Evolutionary conservation across 805 yeast genomes (phyloP).

Genomic region (Saccharomycopsis babjevae): DNA sequence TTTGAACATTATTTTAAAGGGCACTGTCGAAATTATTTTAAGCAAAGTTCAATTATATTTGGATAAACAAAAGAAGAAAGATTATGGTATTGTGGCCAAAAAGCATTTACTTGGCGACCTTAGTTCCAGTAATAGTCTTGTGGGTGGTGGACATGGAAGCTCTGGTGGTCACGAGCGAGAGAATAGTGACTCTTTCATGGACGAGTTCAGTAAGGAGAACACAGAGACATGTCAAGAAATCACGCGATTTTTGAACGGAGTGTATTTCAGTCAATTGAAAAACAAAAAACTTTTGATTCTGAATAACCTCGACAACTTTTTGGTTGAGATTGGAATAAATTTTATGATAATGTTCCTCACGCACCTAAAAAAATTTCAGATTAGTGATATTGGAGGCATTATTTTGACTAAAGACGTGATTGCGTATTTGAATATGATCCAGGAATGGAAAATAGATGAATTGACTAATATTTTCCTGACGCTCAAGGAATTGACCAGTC

Average conservation of each 20-base stretch:
- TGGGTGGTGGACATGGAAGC: background rate
- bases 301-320: constrained; percentile 39
- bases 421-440: constrained; percentile 59
- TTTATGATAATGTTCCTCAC: constrained; percentile 49
- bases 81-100: constrained; percentile 35
- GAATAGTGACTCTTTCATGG: constrained; percentile 14
- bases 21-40: constrained; percentile 43
- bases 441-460: constrained; percentile 54
- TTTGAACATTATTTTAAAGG: constrained; percentile 52
- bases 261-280: constrained; percentile 24
- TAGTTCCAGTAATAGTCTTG: background rate
- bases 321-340: constrained; percentile 47
- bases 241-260: constrained; percentile 38
- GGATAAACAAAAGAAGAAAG: constrained; percentile 65
- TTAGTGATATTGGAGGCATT: constrained; percentile 75
- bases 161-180: background rate
- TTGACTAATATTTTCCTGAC: constrained; percentile 56
- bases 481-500: constrained; percentile 70
- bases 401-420: constrained; percentile 75
- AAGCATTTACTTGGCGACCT: constrained; percentile 18
- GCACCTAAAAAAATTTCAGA: constrained; percentile 67
- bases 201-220: constrained; percentile 36
- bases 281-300: constrained; percentile 5
- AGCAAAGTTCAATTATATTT: constrained; percentile 40
- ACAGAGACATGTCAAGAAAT: constrained; percentile 64